Percentiles rank a stretch among this genome's conserved stretches.
These are phyloP conservation scores for Heterobasidion parviporum DNA, from an alignment of 1,284 basidiomycete genomes.

Conservation along the genomic window DNA sequence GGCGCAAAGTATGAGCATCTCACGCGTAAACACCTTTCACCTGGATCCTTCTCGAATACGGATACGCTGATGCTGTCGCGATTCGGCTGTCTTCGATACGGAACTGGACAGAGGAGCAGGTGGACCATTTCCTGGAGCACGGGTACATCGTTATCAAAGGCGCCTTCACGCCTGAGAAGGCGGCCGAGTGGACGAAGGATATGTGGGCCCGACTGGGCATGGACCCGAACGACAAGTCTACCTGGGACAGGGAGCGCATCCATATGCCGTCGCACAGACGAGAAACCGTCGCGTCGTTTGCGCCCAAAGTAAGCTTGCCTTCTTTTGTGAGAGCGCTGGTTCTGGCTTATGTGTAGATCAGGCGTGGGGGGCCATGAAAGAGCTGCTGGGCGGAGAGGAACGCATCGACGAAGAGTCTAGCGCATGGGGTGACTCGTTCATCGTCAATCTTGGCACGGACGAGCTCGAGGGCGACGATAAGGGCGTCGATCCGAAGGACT, in stretches of 20 bases:
- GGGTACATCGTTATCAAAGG: constrained; percentile 47
- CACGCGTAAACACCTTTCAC: constrained; percentile 12
- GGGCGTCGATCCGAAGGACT: constrained; percentile 28
- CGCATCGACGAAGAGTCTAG: constrained; percentile 40
- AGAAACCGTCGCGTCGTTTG: constrained; percentile 37
- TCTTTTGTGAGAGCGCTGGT: neutral
- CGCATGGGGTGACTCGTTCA: constrained; percentile 51
- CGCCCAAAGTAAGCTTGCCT: constrained; percentile 36
- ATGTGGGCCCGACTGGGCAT: constrained; percentile 46
- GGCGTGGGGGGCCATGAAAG: constrained; percentile 52
- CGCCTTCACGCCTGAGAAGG: constrained; percentile 44
- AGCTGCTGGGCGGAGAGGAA: constrained; percentile 49
- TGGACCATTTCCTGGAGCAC: constrained; percentile 45
- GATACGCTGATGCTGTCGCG: neutral
- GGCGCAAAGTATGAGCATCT: constrained; percentile 15
- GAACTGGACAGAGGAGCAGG: constrained; percentile 28
- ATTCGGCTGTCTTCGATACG: constrained; percentile 4
- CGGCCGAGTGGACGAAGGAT: constrained; percentile 37
- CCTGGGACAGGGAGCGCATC: constrained; percentile 45
- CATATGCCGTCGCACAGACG: constrained; percentile 47
- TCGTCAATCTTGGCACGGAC: constrained; percentile 46
- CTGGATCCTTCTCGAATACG: neutral
- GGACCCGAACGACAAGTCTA: constrained; percentile 42
- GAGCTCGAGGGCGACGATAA: constrained; percentile 27
- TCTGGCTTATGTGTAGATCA: constrained; percentile 12